Evolutionary conservation across 176 grass and related monocot species (phyloP).

Genomic region (Leersia perrieri): DNA sequence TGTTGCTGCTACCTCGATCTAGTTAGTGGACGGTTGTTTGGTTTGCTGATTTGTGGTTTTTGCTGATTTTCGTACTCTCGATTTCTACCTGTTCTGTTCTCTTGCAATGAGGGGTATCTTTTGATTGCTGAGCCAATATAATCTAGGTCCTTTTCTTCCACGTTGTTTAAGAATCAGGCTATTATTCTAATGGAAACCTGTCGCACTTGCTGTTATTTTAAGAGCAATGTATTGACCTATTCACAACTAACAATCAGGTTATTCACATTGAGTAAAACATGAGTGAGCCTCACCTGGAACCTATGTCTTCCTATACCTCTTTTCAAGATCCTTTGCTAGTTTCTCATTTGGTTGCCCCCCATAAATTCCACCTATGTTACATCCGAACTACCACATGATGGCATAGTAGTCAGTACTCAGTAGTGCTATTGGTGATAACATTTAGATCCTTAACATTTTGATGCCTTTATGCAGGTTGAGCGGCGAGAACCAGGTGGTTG

Average conservation of each 20-base stretch:
- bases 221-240: neutral
- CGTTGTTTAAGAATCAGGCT: neutral
- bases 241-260: neutral
- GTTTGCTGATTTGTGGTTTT: neutral
- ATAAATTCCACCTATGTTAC: neutral
- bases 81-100: neutral
- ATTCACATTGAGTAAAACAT: neutral
- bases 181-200: conserved; percentile 5
- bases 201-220: neutral
- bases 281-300: neutral
- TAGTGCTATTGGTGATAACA: neutral
- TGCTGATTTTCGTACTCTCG: neutral
- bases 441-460: neutral
- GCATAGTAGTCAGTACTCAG: no score
- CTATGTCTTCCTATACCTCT: neutral
- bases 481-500: conserved; percentile 26
- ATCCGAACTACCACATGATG: neutral
- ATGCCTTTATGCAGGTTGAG: neutral
- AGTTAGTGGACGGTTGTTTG: neutral
- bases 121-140: neutral
- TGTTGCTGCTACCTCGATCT: neutral
- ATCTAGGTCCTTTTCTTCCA: neutral
- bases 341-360: neutral
- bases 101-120: neutral
- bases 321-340: neutral